Base-by-base conservation (phyloP, 169 alveolate genomes). In the Babesia caballi region DNA sequence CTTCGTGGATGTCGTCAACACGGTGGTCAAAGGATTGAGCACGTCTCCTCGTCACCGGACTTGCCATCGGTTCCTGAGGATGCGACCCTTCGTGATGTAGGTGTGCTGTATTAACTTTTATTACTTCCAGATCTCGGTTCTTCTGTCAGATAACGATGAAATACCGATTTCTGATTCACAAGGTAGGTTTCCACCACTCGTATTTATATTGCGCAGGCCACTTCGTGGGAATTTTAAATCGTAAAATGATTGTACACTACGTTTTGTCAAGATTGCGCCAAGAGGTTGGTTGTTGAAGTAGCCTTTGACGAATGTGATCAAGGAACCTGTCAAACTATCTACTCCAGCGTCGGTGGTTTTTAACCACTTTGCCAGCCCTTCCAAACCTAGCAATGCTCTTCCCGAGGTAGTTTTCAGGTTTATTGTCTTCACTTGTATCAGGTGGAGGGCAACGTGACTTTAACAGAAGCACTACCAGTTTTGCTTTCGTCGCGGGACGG, bases 41-140 rank as follows among this genome's bases (percentile, higher is more conserved):
- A 44, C 35, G 21, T 78, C n/a, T 25, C 9, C 21, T 30, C 71
- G 0, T 36, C 40, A 9, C 12, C 0, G 23, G 75, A 78, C 21
- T 23, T 28, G n/a, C 23, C 21, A 23, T 17, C 57, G 19, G 72
- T 78, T 49, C 14, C 73, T 6, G 30, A 42, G 17, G 38, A 54
- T 11, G n/a, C 38, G 19, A 54, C 81, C 7, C 82, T 78, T 6
- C 38, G 32, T 9, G 86, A 78, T 53, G 85, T 74, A 52, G 8
- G 35, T 23, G 27, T 4, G 17, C 19, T 11, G 11, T 11, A 4
- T 19, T n/a, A 7, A 35, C 38, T 14, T 54, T 36, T 12, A 44
- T 49, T 5, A 9, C 14, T 2, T 9, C 8, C 47, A 73, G 85
- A 23, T 21, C 1, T 23, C 35, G 40, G 75, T 47, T 21, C 4